Base-by-base conservation (phyloP, 805 yeast genomes). In the Nakazawaea anatomiae region DNA sequence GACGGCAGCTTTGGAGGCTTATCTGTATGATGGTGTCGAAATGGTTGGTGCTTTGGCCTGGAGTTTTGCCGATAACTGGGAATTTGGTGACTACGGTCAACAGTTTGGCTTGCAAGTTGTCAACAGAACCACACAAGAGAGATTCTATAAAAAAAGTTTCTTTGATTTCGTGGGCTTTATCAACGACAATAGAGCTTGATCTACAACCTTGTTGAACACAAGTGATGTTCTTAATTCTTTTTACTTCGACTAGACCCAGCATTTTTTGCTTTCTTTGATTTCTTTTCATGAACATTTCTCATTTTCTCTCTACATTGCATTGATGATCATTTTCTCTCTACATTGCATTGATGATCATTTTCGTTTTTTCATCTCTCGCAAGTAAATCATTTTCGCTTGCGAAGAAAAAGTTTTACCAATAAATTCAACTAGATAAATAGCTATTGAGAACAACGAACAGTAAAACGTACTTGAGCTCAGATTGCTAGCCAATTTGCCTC, bases 61-160 rank as follows among this genome's bases (percentile, higher is more conserved):
- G 72, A 58, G 67, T 14, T 57, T 61, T 48, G 58, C 61, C 34
- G 72, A 68, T 53, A 63, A 67, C 52, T 60, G 66, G 59, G 71
- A 68, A 52, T 67, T 69, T 60, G 63, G 68, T 35, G 65, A 46
- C 32, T 58, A 55, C 41, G 36, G 11, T 1, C 58, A 55, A 49
- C 62, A 60, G 39, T 61, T 55, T 48, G 65, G 65, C 29, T 39
- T 61, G n/a, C 64, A 60, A 52, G 63, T 57, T 12, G 65, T 61
- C 38, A 60, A 60, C 51, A 56, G 62, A 52, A 59, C 65, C 10
- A 60, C 65, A 11, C 64, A 59, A 54, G 62, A 61, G 45, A 56
- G 64, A 40, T 55, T 46, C 51, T 61, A 52, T 55, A 61, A 61
- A 51, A 60, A 61, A 55, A 48, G 51, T 48, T 42, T 43, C 40